A percentile compares a stretch with the other conserved stretches of the same genome.
phyloP scores from a whole-genome alignment of 208 protist species.

The Trypanosoma conorhini region DNA sequence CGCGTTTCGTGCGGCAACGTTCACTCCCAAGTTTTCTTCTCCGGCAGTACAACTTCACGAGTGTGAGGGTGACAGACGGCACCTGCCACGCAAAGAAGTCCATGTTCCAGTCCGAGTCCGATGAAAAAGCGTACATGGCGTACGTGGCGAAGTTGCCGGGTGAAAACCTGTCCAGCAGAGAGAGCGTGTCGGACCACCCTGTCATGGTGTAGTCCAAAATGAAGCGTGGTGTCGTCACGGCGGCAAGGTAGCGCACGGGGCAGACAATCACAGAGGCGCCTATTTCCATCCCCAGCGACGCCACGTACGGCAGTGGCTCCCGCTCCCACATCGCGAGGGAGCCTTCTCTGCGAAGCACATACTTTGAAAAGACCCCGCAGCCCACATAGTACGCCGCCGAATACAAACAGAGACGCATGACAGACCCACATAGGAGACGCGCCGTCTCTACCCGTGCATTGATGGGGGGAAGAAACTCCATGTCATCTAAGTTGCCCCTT shows the following conservation, averaged over 20 bases:
- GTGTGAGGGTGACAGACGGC: conserved; percentile 60
- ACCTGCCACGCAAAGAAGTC: conserved; percentile 86
- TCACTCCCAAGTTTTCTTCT: conserved; percentile 39
- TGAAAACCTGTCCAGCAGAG: conserved; percentile 60
- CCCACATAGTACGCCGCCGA: conserved; percentile 62
- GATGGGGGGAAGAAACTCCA: conserved; percentile 51
- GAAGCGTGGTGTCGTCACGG: conserved; percentile 73
- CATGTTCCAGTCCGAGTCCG: conserved; percentile 69
- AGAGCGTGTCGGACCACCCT: conserved; percentile 60
- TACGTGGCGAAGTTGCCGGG: conserved; percentile 63
- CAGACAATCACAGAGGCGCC: conserved; percentile 60
- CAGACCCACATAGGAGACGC: conserved; percentile 57
- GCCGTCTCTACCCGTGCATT: conserved; percentile 51
- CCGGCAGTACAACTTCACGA: conserved; percentile 65
- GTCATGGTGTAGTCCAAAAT: conserved; percentile 82
- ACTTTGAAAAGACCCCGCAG: conserved; percentile 41
- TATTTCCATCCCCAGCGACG: conserved; percentile 54
- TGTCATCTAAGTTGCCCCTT: conserved; percentile 10
- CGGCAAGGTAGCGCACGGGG: conserved; percentile 73
- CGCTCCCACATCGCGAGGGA: conserved; percentile 25
- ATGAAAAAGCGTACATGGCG: conserved; percentile 69
- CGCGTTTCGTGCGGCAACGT: conserved; percentile 58
- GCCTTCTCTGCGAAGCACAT: conserved; percentile 43
- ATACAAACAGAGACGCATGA: conserved; percentile 67
- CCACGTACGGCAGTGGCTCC: conserved; percentile 52